A percentile compares a stretch with the other conserved stretches of the same genome.
Evolutionary conservation across 78 protist species (phyloP).

Genomic region (Dictyostelium intermedium): DNA sequence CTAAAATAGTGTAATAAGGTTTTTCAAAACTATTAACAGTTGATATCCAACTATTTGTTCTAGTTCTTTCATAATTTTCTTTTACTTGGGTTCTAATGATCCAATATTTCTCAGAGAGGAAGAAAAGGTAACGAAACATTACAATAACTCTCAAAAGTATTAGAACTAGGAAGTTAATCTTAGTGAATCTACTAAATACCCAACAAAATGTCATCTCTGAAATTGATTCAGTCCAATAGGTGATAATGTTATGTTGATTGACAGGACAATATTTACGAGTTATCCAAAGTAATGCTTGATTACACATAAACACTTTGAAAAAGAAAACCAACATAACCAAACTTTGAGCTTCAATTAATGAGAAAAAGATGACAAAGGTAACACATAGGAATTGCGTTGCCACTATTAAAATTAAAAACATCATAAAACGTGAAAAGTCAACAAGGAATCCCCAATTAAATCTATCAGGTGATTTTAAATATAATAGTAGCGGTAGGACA

Average conservation of each 20-base stretch:
- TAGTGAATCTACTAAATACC: neutral
- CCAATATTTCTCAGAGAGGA: constrained; percentile 55
- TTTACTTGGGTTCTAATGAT: neutral
- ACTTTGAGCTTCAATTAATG: neutral
- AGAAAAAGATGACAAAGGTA: constrained; percentile 20
- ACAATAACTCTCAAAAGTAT: neutral
- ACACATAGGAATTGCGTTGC: neutral
- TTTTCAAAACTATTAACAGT: neutral
- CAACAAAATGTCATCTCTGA: constrained; percentile 29
- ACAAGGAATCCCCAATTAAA: neutral
- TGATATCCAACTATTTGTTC: neutral
- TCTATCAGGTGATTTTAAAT: constrained; percentile 12
- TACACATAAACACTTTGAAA: neutral
- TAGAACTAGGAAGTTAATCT: constrained; percentile 10
- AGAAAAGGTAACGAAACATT: constrained; percentile 11
- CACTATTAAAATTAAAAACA: neutral
- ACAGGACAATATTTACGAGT: constrained; percentile 4
- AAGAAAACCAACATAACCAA: neutral
- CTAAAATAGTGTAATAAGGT: neutral
- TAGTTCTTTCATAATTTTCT: neutral
- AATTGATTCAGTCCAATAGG: constrained; percentile 54
- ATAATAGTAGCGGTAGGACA: neutral
- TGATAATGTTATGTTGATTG: constrained; percentile 39
- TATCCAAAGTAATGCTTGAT: constrained; percentile 9
- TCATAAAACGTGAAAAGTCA: neutral